Conservation (phyloP, 1,139 yeast genomes). For the Taphrina populina region DNA sequence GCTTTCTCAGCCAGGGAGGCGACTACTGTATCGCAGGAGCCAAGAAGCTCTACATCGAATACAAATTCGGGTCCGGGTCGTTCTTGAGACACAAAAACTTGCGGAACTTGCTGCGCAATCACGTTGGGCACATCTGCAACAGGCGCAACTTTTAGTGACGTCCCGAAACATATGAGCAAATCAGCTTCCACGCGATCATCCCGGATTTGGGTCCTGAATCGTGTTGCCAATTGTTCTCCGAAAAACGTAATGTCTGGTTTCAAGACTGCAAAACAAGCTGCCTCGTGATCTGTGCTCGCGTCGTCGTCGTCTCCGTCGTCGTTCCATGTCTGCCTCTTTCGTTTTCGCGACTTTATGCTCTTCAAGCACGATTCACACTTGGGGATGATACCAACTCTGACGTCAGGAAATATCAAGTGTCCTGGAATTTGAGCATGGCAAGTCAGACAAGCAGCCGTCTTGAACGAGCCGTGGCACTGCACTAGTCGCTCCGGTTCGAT, state of each 20-base stretch:
- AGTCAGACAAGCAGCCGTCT: slow-evolving; percentile 81
- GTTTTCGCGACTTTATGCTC: slow-evolving; percentile 36
- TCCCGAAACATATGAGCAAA: slow-evolving; percentile 81
- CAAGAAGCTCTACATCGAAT: slow-evolving; percentile 72
- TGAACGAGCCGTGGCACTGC: slow-evolving; percentile 97
- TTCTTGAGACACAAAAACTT: slow-evolving; percentile 76
- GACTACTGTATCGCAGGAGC: slow-evolving; percentile 80
- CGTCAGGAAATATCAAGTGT: slow-evolving; percentile 59
- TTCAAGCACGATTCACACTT: slow-evolving; percentile 27
- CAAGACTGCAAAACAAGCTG: slow-evolving; percentile 59
- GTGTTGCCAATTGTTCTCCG: slow-evolving; percentile 80
- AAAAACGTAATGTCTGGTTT: slow-evolving; percentile 96
- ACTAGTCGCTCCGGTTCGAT: slow-evolving; percentile 66
- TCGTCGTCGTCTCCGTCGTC: slow-evolving; percentile 32
- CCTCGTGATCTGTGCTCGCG: neutral
- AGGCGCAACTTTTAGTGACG: slow-evolving; percentile 92
- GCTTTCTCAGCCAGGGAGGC: slow-evolving; percentile 60
- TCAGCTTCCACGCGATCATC: slow-evolving; percentile 65
- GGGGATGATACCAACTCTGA: slow-evolving; percentile 50
- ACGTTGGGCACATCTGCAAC: slow-evolving; percentile 88
- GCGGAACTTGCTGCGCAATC: slow-evolving; percentile 71
- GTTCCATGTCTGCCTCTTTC: slow-evolving; percentile 38
- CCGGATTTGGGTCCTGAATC: slow-evolving; percentile 63
- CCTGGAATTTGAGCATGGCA: slow-evolving; percentile 73
- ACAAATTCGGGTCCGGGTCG: slow-evolving; percentile 69